Percentiles rank a stretch among this genome's conserved stretches.
Evolutionary conservation across 257 asterid species (phyloP).

Genomic region (Nicotiana attenuata): DNA sequence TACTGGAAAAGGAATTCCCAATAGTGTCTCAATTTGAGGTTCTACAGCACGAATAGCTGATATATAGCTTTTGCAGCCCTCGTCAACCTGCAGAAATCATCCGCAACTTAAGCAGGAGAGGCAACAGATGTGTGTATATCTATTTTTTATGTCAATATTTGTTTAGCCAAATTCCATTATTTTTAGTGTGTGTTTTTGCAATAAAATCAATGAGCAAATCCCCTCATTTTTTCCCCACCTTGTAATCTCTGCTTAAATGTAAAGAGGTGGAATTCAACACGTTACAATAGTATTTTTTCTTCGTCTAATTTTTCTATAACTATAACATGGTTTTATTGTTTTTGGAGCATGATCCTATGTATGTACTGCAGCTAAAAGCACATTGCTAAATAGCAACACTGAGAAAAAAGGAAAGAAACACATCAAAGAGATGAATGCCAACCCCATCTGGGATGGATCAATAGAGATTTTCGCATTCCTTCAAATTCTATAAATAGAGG

Average conservation of each 20-base stretch:
- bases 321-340: not conserved
- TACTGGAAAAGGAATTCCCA: slow-evolving; percentile 33
- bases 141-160: not conserved
- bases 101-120: not conserved
- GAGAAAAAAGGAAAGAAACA: not conserved
- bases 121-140: not conserved
- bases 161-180: not conserved
- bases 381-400: not conserved
- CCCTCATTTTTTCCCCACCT: not conserved
- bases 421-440: not conserved
- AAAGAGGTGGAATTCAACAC: not conserved
- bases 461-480: not conserved
- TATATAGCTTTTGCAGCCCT: not conserved
- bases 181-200: not conserved
- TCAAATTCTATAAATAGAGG: not conserved
- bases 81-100: not conserved
- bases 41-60: not conserved
- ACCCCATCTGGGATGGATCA: not conserved
- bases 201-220: not conserved
- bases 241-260: not conserved
- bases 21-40: slow-evolving; percentile 21
- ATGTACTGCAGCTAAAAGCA: not conserved
- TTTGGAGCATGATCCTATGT: not conserved
- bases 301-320: not conserved
- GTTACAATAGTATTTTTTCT: not conserved